Evolutionary conservation across 495 filamentous ascomycete genomes (phyloP).

Genomic region (Parathielavia appendiculata): DNA sequence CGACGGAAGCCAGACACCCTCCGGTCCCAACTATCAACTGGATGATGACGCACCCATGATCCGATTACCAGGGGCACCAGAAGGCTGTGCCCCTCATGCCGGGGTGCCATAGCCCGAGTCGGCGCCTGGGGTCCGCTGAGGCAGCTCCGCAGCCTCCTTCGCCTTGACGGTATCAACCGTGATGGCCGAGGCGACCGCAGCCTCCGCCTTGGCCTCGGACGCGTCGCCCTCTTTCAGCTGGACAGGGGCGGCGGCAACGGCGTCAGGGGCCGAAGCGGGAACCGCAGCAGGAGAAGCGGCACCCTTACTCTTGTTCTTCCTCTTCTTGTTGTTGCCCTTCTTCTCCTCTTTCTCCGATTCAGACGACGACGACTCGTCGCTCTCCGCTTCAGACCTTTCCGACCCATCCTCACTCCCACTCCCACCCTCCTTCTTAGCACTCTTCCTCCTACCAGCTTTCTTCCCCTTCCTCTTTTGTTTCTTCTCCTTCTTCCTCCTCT

Average conservation of each 20-base stretch:
- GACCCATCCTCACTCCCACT: constrained; percentile 6
- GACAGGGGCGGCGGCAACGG: not conserved
- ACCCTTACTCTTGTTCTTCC: constrained; percentile 12
- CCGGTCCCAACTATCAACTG: too few relatives aligned
- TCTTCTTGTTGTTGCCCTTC: constrained; percentile 15
- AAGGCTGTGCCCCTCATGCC: not conserved
- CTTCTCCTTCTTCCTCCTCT: constrained; percentile 27
- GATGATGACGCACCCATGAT: constrained; percentile 1
- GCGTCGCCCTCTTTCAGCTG: constrained; percentile 18
- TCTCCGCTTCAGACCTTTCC: constrained; percentile 12
- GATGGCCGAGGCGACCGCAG: constrained; percentile 12
- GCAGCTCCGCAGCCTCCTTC: constrained; percentile 22
- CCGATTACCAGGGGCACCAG: not conserved
- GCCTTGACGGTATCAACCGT: constrained; percentile 20
- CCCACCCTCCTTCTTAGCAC: not conserved
- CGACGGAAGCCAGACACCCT: too few relatives aligned
- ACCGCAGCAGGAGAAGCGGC: not conserved
- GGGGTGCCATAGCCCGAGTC: constrained; percentile 36
- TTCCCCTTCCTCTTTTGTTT: constrained; percentile 25
- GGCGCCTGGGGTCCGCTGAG: constrained; percentile 18
- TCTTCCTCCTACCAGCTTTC: constrained; percentile 23
- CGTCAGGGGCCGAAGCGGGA: not conserved
- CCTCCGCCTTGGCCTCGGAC: constrained; percentile 4
- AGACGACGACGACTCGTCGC: not conserved
- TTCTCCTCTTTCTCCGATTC: constrained; percentile 13